A percentile compares a stretch with the other conserved stretches of the same genome.
These are phyloP conservation scores for Fusarium palustre DNA, from an alignment of 2,329 filamentous ascomycete genomes.

Conservation along the genomic window DNA sequence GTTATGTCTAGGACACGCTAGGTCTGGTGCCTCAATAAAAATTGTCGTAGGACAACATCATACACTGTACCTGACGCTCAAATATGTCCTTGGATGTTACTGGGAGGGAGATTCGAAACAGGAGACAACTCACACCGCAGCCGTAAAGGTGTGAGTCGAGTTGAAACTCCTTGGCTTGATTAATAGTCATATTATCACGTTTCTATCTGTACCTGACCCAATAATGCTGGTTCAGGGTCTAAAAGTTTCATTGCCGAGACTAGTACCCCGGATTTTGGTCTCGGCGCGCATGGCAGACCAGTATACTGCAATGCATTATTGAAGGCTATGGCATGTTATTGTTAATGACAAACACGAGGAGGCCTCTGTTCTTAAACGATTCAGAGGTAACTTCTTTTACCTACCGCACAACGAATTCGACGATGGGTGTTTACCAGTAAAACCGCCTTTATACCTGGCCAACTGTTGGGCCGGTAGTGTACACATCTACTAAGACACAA, in stretches of 20 bases:
- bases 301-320: not conserved
- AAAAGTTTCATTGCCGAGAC: constrained; percentile 21
- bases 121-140: not conserved
- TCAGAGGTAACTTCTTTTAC: not conserved
- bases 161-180: constrained; percentile 8
- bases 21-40: not conserved
- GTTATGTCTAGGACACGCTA: not conserved
- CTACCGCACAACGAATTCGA: not conserved
- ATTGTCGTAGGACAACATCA: not conserved
- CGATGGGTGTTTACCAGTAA: not conserved
- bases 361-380: not conserved
- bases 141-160: not conserved
- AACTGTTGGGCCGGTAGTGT: not conserved
- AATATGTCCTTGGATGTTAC: not conserved
- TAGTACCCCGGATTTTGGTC: constrained; percentile 12
- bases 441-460: not conserved
- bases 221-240: constrained; percentile 6
- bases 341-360: not conserved
- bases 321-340: not conserved
- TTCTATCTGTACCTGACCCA: constrained; percentile 6
- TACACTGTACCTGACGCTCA: not conserved
- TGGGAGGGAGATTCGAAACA: constrained; percentile 1
- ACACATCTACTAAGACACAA: too few species aligned
- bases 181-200: constrained; percentile 1
- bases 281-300: not conserved